A percentile compares a stretch with the other conserved stretches of the same genome.
These are phyloP conservation scores for Backusella parvicylindrica DNA, from an alignment of 192 early-diverging fungal genomes.

Conservation along the genomic window DNA sequence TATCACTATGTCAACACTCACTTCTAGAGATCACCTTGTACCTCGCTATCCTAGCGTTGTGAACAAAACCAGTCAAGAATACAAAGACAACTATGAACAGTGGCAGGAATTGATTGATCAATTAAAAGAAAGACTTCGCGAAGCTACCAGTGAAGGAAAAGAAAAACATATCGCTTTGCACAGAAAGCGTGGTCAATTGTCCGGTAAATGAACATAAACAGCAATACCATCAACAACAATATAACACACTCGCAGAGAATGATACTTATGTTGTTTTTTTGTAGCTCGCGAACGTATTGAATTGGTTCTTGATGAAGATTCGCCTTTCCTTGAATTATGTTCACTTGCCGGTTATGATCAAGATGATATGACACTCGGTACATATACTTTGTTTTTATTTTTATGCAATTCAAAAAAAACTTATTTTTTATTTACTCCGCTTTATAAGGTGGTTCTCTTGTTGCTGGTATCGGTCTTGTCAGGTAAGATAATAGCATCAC, in stretches of 20 bases:
- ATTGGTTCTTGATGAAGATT: slow-evolving; percentile 58
- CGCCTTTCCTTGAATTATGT: slow-evolving; percentile 60
- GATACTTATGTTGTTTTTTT: slow-evolving; percentile 7
- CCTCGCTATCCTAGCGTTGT: slow-evolving; percentile 40
- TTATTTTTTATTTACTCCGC: neutral
- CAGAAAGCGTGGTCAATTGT: slow-evolving; percentile 55
- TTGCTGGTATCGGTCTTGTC: slow-evolving; percentile 62
- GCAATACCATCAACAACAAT: no score
- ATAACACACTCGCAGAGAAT: no score
- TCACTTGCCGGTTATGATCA: slow-evolving; percentile 60
- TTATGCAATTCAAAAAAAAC: neutral
- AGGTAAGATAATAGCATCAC: slow-evolving; percentile 33
- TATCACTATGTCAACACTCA: slow-evolving; percentile 24
- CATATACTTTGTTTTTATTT: neutral
- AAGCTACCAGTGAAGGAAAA: slow-evolving; percentile 49
- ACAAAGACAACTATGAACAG: slow-evolving; percentile 52
- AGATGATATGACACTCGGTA: slow-evolving; percentile 56
- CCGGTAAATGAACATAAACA: slow-evolving; percentile 37
- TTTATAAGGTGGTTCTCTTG: slow-evolving; percentile 55
- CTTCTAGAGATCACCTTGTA: slow-evolving; percentile 36
- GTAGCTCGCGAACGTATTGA: slow-evolving; percentile 58
- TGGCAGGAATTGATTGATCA: slow-evolving; percentile 46
- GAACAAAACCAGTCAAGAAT: slow-evolving; percentile 47
- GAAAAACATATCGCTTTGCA: slow-evolving; percentile 47
- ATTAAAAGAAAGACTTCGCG: slow-evolving; percentile 48